These are phyloP conservation scores for Waltergamsia citrina DNA, from an alignment of 2,329 filamentous ascomycete species.

Conservation along the genomic window DNA sequence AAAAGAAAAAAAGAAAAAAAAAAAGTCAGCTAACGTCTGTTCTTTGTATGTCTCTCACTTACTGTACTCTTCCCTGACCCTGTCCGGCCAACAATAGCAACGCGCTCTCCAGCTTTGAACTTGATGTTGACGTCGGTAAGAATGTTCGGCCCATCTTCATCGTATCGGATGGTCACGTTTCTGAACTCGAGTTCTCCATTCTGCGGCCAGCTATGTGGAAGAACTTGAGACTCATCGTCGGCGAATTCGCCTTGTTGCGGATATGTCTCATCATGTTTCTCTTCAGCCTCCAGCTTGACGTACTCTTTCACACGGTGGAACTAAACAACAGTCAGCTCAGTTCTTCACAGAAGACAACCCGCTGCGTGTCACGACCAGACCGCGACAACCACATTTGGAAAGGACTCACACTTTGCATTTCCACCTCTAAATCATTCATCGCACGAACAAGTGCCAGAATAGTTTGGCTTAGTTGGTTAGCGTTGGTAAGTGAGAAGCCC, in stretches of 20 bases:
- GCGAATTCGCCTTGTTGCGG: conserved; percentile 27
- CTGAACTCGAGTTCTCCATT: conserved; percentile 40
- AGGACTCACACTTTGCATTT: conserved; percentile 43
- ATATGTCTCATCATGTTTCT: conserved; percentile 28
- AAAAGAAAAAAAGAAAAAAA: not conserved
- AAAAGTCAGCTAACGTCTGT: too few species aligned
- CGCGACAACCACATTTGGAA: not conserved
- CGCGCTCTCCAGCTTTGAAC: conserved; percentile 59
- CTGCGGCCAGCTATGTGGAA: conserved; percentile 34
- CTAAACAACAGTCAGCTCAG: conserved; percentile 13
- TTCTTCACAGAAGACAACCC: too few species aligned
- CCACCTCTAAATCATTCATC: conserved; percentile 47
- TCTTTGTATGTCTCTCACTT: too few species aligned
- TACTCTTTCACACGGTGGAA: conserved; percentile 41
- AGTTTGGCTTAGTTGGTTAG: conserved; percentile 41
- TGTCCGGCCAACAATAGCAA: conserved; percentile 72
- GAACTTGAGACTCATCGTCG: conserved; percentile 23
- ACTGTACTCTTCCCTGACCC: conserved; percentile 79
- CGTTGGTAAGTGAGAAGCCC: conserved; percentile 37
- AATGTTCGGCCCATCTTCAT: conserved; percentile 34
- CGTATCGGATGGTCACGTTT: conserved; percentile 39
- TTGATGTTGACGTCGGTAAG: conserved; percentile 39
- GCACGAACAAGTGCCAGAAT: conserved; percentile 41
- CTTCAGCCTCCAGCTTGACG: conserved; percentile 33
- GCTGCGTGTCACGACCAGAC: not conserved